Percentiles rank a stretch among this genome's conserved stretches.
phyloP scores from a whole-genome alignment of 805 yeast species.

The Jamesozyma gamospora region DNA sequence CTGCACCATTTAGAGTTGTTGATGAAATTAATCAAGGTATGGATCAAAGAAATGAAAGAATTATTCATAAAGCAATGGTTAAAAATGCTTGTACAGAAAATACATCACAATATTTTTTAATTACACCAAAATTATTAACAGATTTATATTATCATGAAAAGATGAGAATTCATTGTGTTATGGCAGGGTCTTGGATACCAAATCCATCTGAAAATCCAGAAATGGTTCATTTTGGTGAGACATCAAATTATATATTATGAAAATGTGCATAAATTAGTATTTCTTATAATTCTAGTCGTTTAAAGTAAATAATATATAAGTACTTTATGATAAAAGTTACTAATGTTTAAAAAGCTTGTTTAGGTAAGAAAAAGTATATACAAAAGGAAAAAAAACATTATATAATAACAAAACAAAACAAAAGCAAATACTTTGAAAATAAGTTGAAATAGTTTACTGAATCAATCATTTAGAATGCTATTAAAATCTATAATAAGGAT shows the following conservation, averaged over 20 bases:
- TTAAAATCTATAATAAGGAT: too few species aligned
- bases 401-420: too few species aligned
- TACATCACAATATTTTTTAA: constrained; percentile 76
- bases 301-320: too few species aligned
- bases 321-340: too few species aligned
- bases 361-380: too few species aligned
- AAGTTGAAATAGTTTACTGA: too few species aligned
- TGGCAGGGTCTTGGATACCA: constrained; percentile 45
- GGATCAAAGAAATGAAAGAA: constrained; percentile 88
- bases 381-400: too few species aligned
- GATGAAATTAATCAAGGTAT: constrained; percentile 98
- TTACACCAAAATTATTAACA: constrained; percentile 84
- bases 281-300: too few species aligned
- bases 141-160: constrained; percentile 64
- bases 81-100: constrained; percentile 61
- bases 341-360: too few species aligned
- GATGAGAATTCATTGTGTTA: constrained; percentile 81
- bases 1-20: constrained; percentile 87
- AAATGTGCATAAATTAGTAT: too few species aligned
- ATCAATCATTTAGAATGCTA: too few species aligned
- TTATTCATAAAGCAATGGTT: constrained; percentile 78
- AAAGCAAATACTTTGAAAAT: too few species aligned
- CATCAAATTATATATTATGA: constrained; percentile 16
- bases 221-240: constrained; percentile 30
- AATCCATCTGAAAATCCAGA: constrained; percentile 27